Base-by-base conservation (phyloP, 148 eudicot genomes). In the Amaranthus hypochondriacus region DNA sequence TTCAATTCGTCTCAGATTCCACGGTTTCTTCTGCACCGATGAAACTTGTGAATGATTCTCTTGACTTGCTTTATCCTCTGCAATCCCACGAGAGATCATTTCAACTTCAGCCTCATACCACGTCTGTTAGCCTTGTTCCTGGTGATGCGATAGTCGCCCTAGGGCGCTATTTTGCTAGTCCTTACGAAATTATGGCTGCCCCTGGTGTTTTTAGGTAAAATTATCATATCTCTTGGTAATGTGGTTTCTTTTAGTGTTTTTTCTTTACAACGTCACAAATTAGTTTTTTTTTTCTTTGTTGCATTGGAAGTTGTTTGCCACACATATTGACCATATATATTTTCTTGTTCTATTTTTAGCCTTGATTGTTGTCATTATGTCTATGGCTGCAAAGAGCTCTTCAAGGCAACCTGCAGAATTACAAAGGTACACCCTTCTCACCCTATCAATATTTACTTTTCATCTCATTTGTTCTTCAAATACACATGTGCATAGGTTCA, bases 331-430 rank as follows among this genome's bases (percentile, higher is more conserved):
- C 48, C 47, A 56, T 56, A 1, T 14, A 1, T 70, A 6, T 13
- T 10, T 56, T 44, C 9, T 53, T 70, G 43, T 12, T 50, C 53
- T 39, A 8, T 43, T 14, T 10, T 43, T 47, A 70, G 73, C n/a
- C 73, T 70, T 70, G 73, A 70, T 44, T 48, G 62, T 28, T 70
- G 73, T 43, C 52, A 70, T 43, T 70, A 70, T 56, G 62, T 18
- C 18, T 18, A 18, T 18, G 18, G 56, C 13, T 70, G 62, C 9
- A 55, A 55, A 14, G 62, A 70, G 62, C 73, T 70, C 4, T 70
- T 55, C 73, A n/a, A 4, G 42, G 52, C 51, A 46, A 13, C 39
- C 46, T 70, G 73, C 42, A 56, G 5, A 56, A 70, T 70, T 2
- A 56, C 73, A 56, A 44, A 42, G 46, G 73, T 70, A 42, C 4